Evolutionary conservation across 495 filamentous ascomycete species (phyloP), one percentile per base, ranked within the genome.

Genomic region (Penicillium taxi): DNA sequence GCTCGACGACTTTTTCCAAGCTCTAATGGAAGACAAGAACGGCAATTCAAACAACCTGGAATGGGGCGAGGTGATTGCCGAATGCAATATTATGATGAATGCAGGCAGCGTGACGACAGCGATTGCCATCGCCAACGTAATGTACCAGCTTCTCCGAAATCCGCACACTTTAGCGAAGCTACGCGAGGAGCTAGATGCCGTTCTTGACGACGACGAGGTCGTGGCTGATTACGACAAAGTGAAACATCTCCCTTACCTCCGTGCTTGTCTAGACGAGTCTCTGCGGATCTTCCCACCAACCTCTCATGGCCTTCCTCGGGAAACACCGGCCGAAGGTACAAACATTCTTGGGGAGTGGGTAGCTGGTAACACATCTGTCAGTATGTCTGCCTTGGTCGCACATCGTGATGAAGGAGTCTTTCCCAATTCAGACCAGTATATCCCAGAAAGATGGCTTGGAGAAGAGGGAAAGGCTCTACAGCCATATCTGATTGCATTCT

Each of bases 101-200:
- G 77, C 72, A 11, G 75, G 75, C 9, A 65, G 61, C 12, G 74
- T 70, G 24, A 78, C 75, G 0, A 77, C 75, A 2, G 69, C 72
- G 7, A 64, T 72, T 20, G 67, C 67, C 2, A 51, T 78, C 35
- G 53, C 61, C 12, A 70, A 69, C 26, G 58, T 60, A 14, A 44
- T 84, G 48, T 81, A 72, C 55, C 61, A 69, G 23, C 65, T 84
- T 0, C 48, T 80, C 31, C 67, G 63, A 26, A 64, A 76, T 47
- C 76, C 75, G 0, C 41, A 58, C 3, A 54, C 52, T 4, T 59
- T 79, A 32, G 47, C 45, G 4, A 74, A 70, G 44, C 70, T 81
- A 1, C 70, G 72, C 15, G 39, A 69, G 20, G 81, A 85, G 48
- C 56, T 86, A 6, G 78, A 67, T 19, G 51, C 51, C 0, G 59